Evolutionary conservation across 768 basidiomycete genomes (phyloP), one percentile per base, ranked within the genome.

Genomic region (Saitozyma podzolica): DNA sequence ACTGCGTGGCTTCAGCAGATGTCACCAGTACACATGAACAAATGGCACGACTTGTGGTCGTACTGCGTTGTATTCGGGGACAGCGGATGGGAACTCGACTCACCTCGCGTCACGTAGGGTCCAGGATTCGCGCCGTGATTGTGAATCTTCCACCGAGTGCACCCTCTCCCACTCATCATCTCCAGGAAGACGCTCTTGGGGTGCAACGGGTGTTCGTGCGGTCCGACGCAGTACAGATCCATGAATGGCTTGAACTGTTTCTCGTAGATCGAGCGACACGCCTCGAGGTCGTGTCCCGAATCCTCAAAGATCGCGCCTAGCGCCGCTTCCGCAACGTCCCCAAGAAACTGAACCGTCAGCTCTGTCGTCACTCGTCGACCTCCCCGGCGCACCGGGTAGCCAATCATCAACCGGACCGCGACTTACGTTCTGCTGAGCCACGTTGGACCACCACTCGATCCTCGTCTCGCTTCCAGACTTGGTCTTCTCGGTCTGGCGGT

Each of bases 261-360:
- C 5, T 53, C 16, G 59, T 63, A 70, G 9, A 74, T 41, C 20
- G 50, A 47, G 6, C 61, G 53, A 19, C 43, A 42, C 14, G 56
- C 56, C 11, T 29, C 13, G 40, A 74, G 20, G 20, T 61, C 48
- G 48, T 57, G 67, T 16, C 47, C 29, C 7, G 63, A 62, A 50
- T 74, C 73, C 19, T 60, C 54, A 0, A 66, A 42, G 42, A 72
- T 63, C 3, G 70, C 73, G 5, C 70, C 70, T 7, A 74, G 43
- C 20, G 72, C 50, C 7, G 64, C 60, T 60, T 74, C 70, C 9
- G 64, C 54, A 8, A 67, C 51, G 19, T 69, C 65, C 6, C 68
- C 61, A 13, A 64, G 51, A 37, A 37, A 45, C 68, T 66, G 48
- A 9, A 6, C 11, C 13, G 39, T 57, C 56, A 60, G 45, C 41